These are phyloP conservation scores for Botrytis squamosa DNA, from an alignment of 2,329 filamentous ascomycete species.

Conservation along the genomic window DNA sequence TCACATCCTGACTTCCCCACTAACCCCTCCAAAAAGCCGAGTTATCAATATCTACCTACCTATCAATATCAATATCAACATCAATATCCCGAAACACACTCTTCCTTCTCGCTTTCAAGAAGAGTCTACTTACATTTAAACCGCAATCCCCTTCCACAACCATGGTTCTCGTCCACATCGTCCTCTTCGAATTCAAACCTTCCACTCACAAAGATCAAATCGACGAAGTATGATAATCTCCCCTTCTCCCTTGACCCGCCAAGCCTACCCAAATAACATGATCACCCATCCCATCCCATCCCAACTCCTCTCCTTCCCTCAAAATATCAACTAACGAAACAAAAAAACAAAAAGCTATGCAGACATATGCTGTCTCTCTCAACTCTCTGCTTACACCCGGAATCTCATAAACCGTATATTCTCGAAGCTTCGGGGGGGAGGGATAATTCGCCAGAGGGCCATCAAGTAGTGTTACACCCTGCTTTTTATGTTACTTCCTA, in stretches of 20 bases:
- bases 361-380: slow-evolving; percentile 55
- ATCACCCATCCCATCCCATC: no score
- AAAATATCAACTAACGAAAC: not conserved
- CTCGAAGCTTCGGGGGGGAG: slow-evolving; percentile 55
- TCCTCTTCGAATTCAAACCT: slow-evolving; percentile 65
- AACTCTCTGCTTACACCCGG: slow-evolving; percentile 58
- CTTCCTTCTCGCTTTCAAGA: not conserved
- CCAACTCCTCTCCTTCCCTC: no score
- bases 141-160: not conserved
- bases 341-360: slow-evolving; percentile 50
- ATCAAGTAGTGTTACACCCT: slow-evolving; percentile 49
- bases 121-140: not conserved
- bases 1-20: not conserved
- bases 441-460: slow-evolving; percentile 61
- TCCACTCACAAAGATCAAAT: slow-evolving; percentile 49
- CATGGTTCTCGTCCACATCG: slow-evolving; percentile 67
- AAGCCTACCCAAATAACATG: not conserved
- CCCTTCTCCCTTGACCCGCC: not conserved
- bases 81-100: not conserved
- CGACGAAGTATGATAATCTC: slow-evolving; percentile 50
- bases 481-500: not conserved
- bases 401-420: slow-evolving; percentile 59
- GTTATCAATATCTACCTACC: no score
- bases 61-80: not conserved
- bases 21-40: not conserved